Base-by-base conservation (phyloP, 345 rosid genomes). In the Pugionium cornutum region DNA sequence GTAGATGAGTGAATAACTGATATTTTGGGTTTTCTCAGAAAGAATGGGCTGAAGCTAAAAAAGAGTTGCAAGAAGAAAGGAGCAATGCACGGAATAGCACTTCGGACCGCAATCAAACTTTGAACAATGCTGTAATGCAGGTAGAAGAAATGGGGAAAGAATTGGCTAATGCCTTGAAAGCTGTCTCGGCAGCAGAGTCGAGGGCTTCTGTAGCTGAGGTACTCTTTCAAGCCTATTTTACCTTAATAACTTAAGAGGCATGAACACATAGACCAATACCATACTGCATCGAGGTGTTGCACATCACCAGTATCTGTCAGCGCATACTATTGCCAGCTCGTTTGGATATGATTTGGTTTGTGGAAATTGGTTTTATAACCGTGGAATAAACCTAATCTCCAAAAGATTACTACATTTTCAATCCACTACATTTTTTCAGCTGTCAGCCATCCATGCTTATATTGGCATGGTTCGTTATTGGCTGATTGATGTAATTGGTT, bases 11-110 rank as follows among this genome's bases (percentile, higher is more conserved):
- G 28, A 69, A 55, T 56, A 26, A 54, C 41, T 65, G 40, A 50
- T 54, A 27, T 55, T 64, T 35, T 36, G 50, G 46, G 44, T 65
- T 76, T 55, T 62, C 51, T 52, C 73, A 92, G 99, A 85, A 83
- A 76, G 99, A 92, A 80, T 90, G 97, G 99, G 95, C 90, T 61
- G 91, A 88, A 74, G 96, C 92, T 34, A 92, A 86, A 82, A 85
- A 76, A 56, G 95, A 92, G 68, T 76, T 90, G 70, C 95, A 88
- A 79, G 91, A 82, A 76, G 97, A 84, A 80, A 80, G 84, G 53
- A 85, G 85, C 62, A 83, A 75, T 79, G 83, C 82, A 31, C 92
- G 89, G 66, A 75, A 58, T 56, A 82, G 86, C 44, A 77, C 75
- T 62, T 77, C 78, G 33, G 96, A 83, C 62, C 86, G 95, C 43